Conservation (phyloP, 306 rosid genomes). For the Trifolium pratense region DNA sequence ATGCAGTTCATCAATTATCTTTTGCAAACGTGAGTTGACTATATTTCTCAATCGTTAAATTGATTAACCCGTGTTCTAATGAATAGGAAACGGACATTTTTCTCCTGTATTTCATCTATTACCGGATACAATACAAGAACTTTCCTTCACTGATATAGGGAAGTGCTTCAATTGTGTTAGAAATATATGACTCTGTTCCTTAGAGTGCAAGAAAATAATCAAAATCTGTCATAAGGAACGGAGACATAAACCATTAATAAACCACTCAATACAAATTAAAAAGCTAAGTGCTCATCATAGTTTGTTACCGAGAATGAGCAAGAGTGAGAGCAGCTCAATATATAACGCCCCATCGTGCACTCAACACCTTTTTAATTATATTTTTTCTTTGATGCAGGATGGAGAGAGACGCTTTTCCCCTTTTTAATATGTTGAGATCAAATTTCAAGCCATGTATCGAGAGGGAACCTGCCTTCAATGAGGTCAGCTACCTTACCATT, state of each 20-base stretch:
- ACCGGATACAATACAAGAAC: background rate
- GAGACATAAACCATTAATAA: too few species aligned
- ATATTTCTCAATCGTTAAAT: slow-evolving; percentile 19
- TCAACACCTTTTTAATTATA: background rate
- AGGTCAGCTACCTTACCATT: slow-evolving; percentile 56
- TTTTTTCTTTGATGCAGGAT: slow-evolving; percentile 57
- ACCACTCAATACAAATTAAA: too few species aligned
- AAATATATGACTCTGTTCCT: background rate
- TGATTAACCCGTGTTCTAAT: slow-evolving; percentile 25
- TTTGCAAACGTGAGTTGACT: slow-evolving; percentile 73
- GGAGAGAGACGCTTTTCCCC: slow-evolving; percentile 93
- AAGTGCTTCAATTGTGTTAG: background rate
- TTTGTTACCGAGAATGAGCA: too few species aligned
- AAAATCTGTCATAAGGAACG: too few species aligned
- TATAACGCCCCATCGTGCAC: too few species aligned
- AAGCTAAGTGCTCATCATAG: too few species aligned
- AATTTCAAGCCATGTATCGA: slow-evolving; percentile 73
- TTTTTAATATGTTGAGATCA: slow-evolving; percentile 75
- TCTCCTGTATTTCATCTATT: background rate
- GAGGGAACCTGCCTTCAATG: slow-evolving; percentile 81
- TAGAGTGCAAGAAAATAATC: background rate
- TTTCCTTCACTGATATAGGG: background rate
- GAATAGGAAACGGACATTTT: slow-evolving; percentile 23
- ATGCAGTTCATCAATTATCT: slow-evolving; percentile 77
- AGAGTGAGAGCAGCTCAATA: too few species aligned